Evolutionary conservation across 192 early-diverging fungal genomes (phyloP).

Genomic region (Backusella psychrophila): DNA sequence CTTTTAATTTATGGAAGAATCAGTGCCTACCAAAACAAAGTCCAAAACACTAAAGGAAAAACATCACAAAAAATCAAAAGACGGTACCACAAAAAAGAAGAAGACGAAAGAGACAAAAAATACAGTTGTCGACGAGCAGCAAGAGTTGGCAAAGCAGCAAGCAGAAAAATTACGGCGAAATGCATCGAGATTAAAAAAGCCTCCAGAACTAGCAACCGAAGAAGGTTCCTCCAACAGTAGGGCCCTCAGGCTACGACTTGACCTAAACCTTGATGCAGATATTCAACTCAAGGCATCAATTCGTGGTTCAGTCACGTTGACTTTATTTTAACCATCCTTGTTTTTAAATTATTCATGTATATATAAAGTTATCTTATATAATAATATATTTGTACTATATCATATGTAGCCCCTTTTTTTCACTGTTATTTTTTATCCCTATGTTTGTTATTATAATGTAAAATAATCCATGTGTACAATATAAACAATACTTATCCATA

Average conservation of each 20-base stretch:
- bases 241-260: conserved; percentile 17
- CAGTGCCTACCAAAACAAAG: not conserved
- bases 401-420: not conserved
- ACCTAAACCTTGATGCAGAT: conserved; percentile 25
- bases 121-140: not conserved
- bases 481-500: not conserved
- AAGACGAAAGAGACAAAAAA: not conserved
- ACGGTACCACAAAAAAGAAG: not conserved
- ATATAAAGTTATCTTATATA: not conserved
- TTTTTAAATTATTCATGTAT: not conserved
- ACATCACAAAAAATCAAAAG: not conserved
- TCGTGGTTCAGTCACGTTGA: conserved; percentile 18
- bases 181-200: not conserved
- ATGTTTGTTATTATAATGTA: not conserved
- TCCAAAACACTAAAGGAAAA: not conserved
- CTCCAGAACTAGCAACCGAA: not conserved
- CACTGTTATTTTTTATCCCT: too few species aligned
- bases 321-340: not conserved
- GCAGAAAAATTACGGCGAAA: not conserved
- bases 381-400: not conserved
- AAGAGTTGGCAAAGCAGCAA: not conserved
- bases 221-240: not conserved
- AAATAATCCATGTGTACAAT: not conserved
- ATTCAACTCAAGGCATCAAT: conserved; percentile 19
- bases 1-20: not conserved